phyloP scores from a whole-genome alignment of 257 asterid genomes.

The Echium plantagineum region DNA sequence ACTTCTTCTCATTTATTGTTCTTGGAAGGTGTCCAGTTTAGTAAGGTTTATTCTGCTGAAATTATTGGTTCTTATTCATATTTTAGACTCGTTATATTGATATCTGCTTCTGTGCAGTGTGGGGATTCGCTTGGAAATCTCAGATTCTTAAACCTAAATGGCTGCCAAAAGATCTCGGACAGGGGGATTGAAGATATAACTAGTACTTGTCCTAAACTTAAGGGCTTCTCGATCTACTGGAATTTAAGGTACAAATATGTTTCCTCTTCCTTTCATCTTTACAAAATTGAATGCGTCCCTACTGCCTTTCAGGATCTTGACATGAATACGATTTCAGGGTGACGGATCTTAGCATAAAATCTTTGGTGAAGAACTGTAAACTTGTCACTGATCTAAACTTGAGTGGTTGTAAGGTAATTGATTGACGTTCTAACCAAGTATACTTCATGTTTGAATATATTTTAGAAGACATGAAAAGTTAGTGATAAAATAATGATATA shows the following conservation, averaged over 20 bases:
- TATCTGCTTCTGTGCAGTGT: constrained; percentile 35
- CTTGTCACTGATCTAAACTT: constrained; percentile 60
- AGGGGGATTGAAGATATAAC: constrained; percentile 58
- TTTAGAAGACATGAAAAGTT: no score
- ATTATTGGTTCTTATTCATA: not conserved
- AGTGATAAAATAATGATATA: no score
- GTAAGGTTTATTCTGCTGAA: not conserved
- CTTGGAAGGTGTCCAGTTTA: not conserved
- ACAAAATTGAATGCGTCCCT: not conserved
- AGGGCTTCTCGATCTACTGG: constrained; percentile 81
- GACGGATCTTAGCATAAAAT: constrained; percentile 60
- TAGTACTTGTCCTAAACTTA: constrained; percentile 39
- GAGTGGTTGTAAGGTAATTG: constrained; percentile 85
- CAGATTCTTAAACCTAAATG: constrained; percentile 73
- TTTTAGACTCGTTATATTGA: not conserved
- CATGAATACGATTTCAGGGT: constrained; percentile 42
- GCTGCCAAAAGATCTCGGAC: constrained; percentile 92
- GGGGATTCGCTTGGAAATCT: constrained; percentile 36
- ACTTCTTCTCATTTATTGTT: not conserved
- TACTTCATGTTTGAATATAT: no score
- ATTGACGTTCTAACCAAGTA: constrained; percentile 3
- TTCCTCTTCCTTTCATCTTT: constrained; percentile 1
- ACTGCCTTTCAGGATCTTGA: not conserved
- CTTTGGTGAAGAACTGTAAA: constrained; percentile 66
- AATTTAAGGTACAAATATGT: constrained; percentile 55